These are phyloP conservation scores for Suillus spraguei DNA, from an alignment of 768 basidiomycete species.

Conservation along the genomic window DNA sequence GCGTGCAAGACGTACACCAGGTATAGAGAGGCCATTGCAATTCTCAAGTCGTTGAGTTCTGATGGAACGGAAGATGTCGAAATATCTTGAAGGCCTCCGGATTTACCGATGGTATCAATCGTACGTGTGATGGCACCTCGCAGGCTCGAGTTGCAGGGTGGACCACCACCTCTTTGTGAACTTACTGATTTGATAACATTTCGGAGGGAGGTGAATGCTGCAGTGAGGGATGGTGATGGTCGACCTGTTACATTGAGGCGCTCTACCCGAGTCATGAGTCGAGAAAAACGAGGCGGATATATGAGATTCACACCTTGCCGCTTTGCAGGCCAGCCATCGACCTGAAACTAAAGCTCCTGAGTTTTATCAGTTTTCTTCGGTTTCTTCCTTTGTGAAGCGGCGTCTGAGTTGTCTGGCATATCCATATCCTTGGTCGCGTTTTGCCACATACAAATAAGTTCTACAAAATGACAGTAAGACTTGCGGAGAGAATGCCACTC, in stretches of 20 bases:
- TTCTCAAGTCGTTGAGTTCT: conserved; percentile 20
- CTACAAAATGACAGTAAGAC: conserved; percentile 12
- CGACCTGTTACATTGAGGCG: conserved; percentile 27
- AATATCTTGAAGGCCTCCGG: background rate
- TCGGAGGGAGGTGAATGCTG: conserved; percentile 25
- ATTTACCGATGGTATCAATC: background rate
- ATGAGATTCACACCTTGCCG: conserved; percentile 18
- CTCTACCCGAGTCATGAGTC: conserved; percentile 14
- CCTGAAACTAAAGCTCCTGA: conserved; percentile 12
- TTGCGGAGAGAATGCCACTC: background rate
- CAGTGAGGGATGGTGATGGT: conserved; percentile 24
- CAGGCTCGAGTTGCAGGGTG: conserved; percentile 17
- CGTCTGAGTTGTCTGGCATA: conserved; percentile 15
- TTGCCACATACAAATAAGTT: conserved; percentile 22
- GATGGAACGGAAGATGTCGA: background rate
- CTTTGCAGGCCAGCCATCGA: conserved; percentile 24
- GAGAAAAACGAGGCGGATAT: background rate
- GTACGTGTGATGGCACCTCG: conserved; percentile 22
- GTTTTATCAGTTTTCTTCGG: conserved; percentile 26
- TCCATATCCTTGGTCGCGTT: conserved; percentile 20
- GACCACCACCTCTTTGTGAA: background rate
- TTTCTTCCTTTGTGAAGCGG: conserved; percentile 29
- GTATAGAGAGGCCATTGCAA: conserved; percentile 27
- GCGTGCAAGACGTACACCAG: conserved; percentile 25
- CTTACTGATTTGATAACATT: conserved; percentile 14